These are phyloP conservation scores for Hygrophila difformis DNA, from an alignment of 257 asterid species.

Conservation along the genomic window DNA sequence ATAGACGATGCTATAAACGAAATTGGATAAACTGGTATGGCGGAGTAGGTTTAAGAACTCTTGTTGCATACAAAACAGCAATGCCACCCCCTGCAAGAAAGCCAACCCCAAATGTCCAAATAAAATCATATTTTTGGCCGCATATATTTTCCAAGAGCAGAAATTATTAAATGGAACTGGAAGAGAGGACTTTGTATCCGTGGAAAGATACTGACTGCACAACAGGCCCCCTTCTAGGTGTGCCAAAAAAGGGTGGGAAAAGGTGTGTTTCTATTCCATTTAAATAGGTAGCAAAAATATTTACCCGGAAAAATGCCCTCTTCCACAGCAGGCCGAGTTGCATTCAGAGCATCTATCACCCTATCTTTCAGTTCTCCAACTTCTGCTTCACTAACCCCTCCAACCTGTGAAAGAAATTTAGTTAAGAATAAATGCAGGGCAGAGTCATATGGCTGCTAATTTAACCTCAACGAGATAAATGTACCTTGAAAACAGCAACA, in stretches of 20 bases:
- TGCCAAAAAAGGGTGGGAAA: background rate
- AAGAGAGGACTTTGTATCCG: background rate
- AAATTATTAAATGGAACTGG: background rate
- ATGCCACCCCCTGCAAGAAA: too few species aligned
- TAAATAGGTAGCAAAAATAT: conserved; percentile 3
- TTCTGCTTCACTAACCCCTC: conserved; percentile 83
- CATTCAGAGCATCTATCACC: conserved; percentile 87
- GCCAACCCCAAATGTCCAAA: conserved; percentile 35
- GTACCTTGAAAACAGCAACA: conserved; percentile 91
- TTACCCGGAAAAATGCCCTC: conserved; percentile 91
- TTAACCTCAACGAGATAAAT: conserved; percentile 5
- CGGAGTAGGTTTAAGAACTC: conserved; percentile 49
- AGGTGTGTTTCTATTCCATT: background rate
- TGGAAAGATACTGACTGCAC: background rate
- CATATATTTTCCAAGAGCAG: conserved; percentile 1
- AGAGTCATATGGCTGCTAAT: conserved; percentile 8
- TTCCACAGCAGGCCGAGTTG: conserved; percentile 88
- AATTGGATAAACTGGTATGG: too few species aligned
- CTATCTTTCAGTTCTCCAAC: conserved; percentile 93
- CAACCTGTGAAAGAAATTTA: conserved; percentile 48
- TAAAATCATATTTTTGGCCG: conserved; percentile 6
- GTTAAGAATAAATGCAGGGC: conserved; percentile 6
- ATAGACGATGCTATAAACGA: too few species aligned
- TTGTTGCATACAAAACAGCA: conserved; percentile 73
- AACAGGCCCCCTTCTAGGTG: background rate